phyloP scores from a whole-genome alignment of 352 stramenopile species.

The Globisporangium paddicum region DNA sequence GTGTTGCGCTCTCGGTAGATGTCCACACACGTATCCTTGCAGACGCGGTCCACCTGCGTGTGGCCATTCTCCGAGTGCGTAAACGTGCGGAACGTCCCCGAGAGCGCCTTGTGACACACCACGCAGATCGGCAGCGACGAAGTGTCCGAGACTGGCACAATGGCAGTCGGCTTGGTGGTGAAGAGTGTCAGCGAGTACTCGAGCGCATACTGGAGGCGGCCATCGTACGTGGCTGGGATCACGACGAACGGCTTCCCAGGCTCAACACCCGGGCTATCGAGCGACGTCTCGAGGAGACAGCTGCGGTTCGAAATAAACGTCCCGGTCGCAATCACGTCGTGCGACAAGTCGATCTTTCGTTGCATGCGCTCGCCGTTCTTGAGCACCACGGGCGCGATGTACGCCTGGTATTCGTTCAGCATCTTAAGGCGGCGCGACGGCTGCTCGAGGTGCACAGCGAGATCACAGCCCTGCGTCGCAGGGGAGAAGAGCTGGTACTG shows the following conservation, averaged over 20 bases:
- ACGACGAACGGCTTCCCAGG: conserved; percentile 52
- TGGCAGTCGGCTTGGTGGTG: conserved; percentile 51
- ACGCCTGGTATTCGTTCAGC: conserved; percentile 66
- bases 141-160: conserved; percentile 59
- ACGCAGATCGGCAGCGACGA: conserved; percentile 57
- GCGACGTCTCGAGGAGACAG: conserved; percentile 50
- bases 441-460: conserved; percentile 68
- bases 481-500: conserved; percentile 80
- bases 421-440: conserved; percentile 72
- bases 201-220: conserved; percentile 42
- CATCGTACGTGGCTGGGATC: conserved; percentile 69
- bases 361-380: conserved; percentile 58
- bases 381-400: conserved; percentile 75
- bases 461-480: conserved; percentile 37
- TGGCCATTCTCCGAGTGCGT: conserved; percentile 48
- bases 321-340: conserved; percentile 71
- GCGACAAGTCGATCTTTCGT: conserved; percentile 79
- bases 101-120: conserved; percentile 56
- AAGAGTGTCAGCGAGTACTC: conserved; percentile 54
- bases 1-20: conserved; percentile 74
- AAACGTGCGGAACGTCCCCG: conserved; percentile 64
- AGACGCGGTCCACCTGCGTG: conserved; percentile 67
- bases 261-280: conserved; percentile 25
- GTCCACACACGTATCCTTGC: conserved; percentile 65
- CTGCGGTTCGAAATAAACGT: conserved; percentile 87